Base-by-base conservation (phyloP, 2,329 filamentous ascomycete genomes). In the Talaromyces islandicus region DNA sequence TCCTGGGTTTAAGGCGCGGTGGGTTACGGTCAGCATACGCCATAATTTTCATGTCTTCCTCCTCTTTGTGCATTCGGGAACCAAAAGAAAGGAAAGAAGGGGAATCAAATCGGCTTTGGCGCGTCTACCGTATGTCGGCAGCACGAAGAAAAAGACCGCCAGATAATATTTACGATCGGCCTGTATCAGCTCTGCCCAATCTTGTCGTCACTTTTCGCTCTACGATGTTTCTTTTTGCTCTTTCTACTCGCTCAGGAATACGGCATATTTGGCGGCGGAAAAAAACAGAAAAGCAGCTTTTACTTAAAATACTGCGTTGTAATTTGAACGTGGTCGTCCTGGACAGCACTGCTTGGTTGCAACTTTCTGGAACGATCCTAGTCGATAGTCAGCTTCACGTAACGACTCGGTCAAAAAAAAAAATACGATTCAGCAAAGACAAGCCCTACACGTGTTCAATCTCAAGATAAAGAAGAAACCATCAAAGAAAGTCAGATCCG, bases 321-420 rank as follows among this genome's bases (percentile, higher is more conserved):
- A 77, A 76, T 76, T 54, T 75, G 51, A 50, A 73, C 70, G 69
- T 70, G 69, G 73, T 73, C 76, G 65, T 76, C 72, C 74, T 75
- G 72, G 65, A 73, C 75, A 76, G 71, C 74, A 75, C 70, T 73
- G 60, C 67, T 69, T 67, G 68, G 67, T 70, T 73, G 65, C 67
- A 71, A 68, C 69, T 68, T 69, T 69, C 71, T 69, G 71, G 70
- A 72, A 66, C 71, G 70, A 70, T 72, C 70, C 66, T 72, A 55
- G 65, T 73, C 68, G 70, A 65, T 74, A 73, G 71, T 73, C 72
- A 77, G 69, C 72, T 69, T 66, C 70, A 71, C 69, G 72, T 76
- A 77, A 77, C 74, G 75, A 75, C 73, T 71, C 71, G 73, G 68
- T 72, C 71, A 55, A 52, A 29, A n/a, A n/a, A 46, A 70, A 46